Conservation (phyloP, 2,329 filamentous ascomycete genomes). For the Phialemonium atrogriseum region DNA sequence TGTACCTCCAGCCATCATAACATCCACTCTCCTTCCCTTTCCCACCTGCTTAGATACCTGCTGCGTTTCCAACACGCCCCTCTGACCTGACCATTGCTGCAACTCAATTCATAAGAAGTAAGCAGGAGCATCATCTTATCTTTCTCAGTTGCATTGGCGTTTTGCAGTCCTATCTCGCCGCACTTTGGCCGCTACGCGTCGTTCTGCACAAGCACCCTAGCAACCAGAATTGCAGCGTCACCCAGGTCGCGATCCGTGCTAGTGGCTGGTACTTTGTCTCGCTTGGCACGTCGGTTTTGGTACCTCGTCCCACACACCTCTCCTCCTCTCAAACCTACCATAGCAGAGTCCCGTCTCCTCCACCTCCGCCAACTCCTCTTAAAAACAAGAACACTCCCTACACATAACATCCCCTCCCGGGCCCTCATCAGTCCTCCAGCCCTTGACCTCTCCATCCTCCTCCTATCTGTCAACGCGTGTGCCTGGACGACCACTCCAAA, state of each 20-base stretch:
- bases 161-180: neutral
- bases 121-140: neutral
- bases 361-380: constrained; percentile 18
- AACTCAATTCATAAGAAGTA: too few relatives aligned
- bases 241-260: constrained; percentile 8
- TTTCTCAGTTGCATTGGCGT: neutral
- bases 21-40: constrained; percentile 3
- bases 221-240: too few relatives aligned
- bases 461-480: constrained; percentile 1
- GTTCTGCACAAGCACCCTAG: too few relatives aligned
- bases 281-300: constrained; percentile 15
- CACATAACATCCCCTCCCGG: constrained; percentile 11
- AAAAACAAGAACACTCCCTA: constrained; percentile 16
- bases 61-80: neutral
- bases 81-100: neutral
- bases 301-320: constrained; percentile 14
- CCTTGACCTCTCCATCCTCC: constrained; percentile 8
- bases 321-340: constrained; percentile 7
- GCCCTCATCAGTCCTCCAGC: constrained; percentile 6
- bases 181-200: too few relatives aligned
- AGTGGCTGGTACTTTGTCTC: constrained; percentile 15
- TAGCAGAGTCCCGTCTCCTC: constrained; percentile 12
- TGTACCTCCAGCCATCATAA: constrained; percentile 14
- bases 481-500: too few relatives aligned
- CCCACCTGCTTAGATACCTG: neutral